These are phyloP conservation scores for Botrytis byssoidea DNA, from an alignment of 2,329 filamentous ascomycete species.

Conservation along the genomic window DNA sequence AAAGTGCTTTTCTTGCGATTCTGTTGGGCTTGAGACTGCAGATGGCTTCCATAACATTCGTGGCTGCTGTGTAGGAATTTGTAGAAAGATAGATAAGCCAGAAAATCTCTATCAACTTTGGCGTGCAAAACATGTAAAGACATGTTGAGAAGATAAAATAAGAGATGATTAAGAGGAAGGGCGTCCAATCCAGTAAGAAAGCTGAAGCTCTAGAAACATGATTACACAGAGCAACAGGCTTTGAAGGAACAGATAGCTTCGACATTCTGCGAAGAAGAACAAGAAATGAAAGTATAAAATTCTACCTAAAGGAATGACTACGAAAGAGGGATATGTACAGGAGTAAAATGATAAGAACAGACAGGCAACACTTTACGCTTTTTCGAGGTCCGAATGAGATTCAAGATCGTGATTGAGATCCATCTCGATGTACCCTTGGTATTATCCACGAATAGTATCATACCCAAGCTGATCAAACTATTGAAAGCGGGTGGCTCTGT, in stretches of 20 bases:
- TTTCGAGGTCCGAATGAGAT: not conserved
- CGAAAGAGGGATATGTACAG: not conserved
- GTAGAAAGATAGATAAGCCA: slow-evolving; percentile 47
- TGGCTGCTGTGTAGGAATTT: slow-evolving; percentile 46
- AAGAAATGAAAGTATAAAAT: not conserved
- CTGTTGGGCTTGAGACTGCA: slow-evolving; percentile 42
- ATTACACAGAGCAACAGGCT: not conserved
- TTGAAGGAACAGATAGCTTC: not conserved
- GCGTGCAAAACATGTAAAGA: slow-evolving; percentile 44
- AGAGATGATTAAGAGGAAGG: slow-evolving; percentile 43
- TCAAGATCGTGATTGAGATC: not conserved
- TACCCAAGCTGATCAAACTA: slow-evolving; percentile 9
- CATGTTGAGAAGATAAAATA: slow-evolving; percentile 45
- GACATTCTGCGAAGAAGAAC: not conserved
- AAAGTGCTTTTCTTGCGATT: slow-evolving; percentile 41
- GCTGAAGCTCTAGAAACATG: slow-evolving; percentile 10
- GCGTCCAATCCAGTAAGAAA: slow-evolving; percentile 42
- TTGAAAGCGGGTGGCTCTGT: slow-evolving; percentile 10
- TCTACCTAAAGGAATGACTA: not conserved
- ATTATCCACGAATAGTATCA: not conserved
- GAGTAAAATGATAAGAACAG: not conserved
- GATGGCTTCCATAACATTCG: slow-evolving; percentile 45
- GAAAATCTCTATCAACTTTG: slow-evolving; percentile 42
- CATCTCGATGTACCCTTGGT: not conserved
- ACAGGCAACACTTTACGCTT: not conserved